These are phyloP conservation scores for Furcasterigmium sp. DNA, from an alignment of 2,329 filamentous ascomycete genomes.

Conservation along the genomic window DNA sequence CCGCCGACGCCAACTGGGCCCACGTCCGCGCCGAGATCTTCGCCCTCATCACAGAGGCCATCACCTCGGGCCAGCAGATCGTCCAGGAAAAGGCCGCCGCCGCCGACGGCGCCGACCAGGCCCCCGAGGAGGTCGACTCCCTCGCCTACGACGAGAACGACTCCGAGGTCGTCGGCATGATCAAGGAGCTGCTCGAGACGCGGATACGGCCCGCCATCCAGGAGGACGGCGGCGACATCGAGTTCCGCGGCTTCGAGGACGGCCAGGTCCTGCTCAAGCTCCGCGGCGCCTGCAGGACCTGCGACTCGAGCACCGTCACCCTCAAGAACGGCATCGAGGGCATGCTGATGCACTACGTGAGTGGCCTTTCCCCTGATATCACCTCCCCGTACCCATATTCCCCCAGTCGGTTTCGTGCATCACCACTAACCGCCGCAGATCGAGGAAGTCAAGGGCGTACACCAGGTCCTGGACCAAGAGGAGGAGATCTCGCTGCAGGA, in stretches of 20 bases:
- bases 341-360: slow-evolving; percentile 94
- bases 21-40: slow-evolving; percentile 96
- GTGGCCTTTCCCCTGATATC: slow-evolving; percentile 27
- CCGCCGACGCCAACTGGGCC: slow-evolving; percentile 82
- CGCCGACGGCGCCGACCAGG: slow-evolving; percentile 31
- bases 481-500: slow-evolving; percentile 83
- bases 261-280: slow-evolving; percentile 84
- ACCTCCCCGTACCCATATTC: background rate
- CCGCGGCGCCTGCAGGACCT: slow-evolving; percentile 88
- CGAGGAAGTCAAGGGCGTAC: slow-evolving; percentile 89
- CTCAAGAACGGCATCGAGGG: slow-evolving; percentile 97
- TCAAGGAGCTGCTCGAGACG: slow-evolving; percentile 95
- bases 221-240: slow-evolving; percentile 96
- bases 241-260: slow-evolving; percentile 83
- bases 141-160: slow-evolving; percentile 85
- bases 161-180: slow-evolving; percentile 93
- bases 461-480: slow-evolving; percentile 86
- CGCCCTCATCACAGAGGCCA: slow-evolving; percentile 85
- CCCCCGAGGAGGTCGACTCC: slow-evolving; percentile 57
- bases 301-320: slow-evolving; percentile 94
- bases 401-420: background rate
- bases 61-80: slow-evolving; percentile 77
- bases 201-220: slow-evolving; percentile 93
- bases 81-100: slow-evolving; percentile 60
- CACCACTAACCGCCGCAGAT: slow-evolving; percentile 51